Evolutionary conservation across 2,329 filamentous ascomycete species (phyloP).

Genomic region (Fusarium nelsonii): DNA sequence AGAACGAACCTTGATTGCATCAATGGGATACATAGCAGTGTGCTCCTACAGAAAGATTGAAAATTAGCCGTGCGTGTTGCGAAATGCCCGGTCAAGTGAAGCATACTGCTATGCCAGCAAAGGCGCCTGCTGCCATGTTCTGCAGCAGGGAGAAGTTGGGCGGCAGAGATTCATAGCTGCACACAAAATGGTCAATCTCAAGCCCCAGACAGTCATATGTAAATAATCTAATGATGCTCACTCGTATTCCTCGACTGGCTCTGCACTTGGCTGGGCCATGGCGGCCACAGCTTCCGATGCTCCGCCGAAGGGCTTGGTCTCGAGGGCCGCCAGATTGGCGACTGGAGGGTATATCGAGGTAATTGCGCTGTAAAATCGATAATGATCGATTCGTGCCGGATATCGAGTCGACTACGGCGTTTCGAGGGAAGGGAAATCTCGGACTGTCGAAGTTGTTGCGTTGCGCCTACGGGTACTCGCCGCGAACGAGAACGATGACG

Average conservation of each 20-base stretch:
- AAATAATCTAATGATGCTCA: slow-evolving; percentile 54
- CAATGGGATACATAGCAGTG: slow-evolving; percentile 98
- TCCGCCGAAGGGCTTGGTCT: slow-evolving; percentile 71
- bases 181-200: slow-evolving; percentile 17
- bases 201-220: background rate
- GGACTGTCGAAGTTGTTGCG: slow-evolving; percentile 4
- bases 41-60: slow-evolving; percentile 75
- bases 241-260: slow-evolving; percentile 75
- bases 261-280: slow-evolving; percentile 76
- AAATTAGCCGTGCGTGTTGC: slow-evolving; percentile 31
- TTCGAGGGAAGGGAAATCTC: background rate
- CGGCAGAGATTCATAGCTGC: slow-evolving; percentile 91
- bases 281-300: slow-evolving; percentile 75
- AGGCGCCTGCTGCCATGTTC: slow-evolving; percentile 96
- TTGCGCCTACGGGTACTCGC: slow-evolving; percentile 26
- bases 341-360: slow-evolving; percentile 41
- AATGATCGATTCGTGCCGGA: slow-evolving; percentile 21
- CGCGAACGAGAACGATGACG: slow-evolving; percentile 33
- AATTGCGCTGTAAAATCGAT: slow-evolving; percentile 31
- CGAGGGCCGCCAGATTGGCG: slow-evolving; percentile 73
- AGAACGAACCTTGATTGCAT: slow-evolving; percentile 87
- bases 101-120: slow-evolving; percentile 93
- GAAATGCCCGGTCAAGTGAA: slow-evolving; percentile 1
- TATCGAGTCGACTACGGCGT: slow-evolving; percentile 17
- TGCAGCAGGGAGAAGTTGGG: slow-evolving; percentile 93